phyloP scores from a whole-genome alignment of 1,139 yeast species.

The Diutina rugosa region DNA sequence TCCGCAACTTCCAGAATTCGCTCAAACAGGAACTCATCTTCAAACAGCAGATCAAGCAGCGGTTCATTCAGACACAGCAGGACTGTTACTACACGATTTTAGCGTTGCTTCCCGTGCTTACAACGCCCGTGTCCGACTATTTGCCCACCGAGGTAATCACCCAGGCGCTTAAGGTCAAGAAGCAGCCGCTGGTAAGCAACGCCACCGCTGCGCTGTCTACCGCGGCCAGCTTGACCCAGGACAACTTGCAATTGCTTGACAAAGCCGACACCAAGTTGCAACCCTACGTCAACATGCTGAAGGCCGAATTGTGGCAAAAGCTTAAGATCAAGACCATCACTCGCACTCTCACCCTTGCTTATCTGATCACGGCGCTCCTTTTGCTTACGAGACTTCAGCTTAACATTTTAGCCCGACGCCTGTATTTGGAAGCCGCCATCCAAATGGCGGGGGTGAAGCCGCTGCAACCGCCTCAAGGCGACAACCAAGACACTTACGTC shows the following conservation, averaged over 20 bases:
- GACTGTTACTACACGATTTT: conserved; percentile 80
- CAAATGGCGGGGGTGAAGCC: conserved; percentile 33
- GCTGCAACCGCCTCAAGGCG: conserved; percentile 7
- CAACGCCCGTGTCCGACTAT: conserved; percentile 47
- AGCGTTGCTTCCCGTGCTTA: conserved; percentile 70
- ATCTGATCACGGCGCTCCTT: conserved; percentile 56
- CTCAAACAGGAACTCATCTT: conserved; percentile 65
- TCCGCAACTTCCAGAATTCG: conserved; percentile 55
- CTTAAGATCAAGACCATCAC: conserved; percentile 67
- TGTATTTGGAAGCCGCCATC: conserved; percentile 71
- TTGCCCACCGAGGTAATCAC: conserved; percentile 69
- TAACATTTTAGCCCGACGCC: conserved; percentile 77
- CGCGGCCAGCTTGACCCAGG: conserved; percentile 20
- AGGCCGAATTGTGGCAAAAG: conserved; percentile 77
- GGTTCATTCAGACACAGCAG: conserved; percentile 85
- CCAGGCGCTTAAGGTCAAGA: conserved; percentile 52
- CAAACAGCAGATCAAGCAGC: conserved; percentile 50
- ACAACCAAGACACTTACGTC: conserved; percentile 19
- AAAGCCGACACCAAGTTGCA: conserved; percentile 18
- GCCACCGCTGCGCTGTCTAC: conserved; percentile 13
- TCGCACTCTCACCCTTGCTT: conserved; percentile 59
- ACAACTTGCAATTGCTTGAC: conserved; percentile 12
- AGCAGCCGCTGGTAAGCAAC: conserved; percentile 16
- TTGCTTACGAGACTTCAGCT: conserved; percentile 75
- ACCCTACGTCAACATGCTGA: conserved; percentile 31